Conservation (phyloP, 306 rosid genomes). For the Vicia faba region DNA sequence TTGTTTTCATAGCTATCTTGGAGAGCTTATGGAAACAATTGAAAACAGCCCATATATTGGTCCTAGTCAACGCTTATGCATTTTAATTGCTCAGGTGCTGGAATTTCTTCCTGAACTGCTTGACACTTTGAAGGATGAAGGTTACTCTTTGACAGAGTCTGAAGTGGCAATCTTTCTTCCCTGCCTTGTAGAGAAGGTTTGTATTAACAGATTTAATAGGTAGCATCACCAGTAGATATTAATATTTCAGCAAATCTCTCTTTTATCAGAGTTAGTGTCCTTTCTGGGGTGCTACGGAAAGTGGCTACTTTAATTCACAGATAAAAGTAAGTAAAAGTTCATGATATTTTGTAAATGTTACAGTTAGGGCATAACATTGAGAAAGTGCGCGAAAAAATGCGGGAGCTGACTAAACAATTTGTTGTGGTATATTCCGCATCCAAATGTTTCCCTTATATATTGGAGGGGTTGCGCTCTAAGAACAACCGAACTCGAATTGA, state of each 20-base stretch:
- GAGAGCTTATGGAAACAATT: not conserved
- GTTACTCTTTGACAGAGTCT: conserved; percentile 75
- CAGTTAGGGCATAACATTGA: conserved; percentile 97
- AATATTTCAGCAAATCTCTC: not conserved
- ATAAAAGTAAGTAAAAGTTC: not conserved
- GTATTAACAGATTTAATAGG: conserved; percentile 12
- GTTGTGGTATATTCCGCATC: conserved; percentile 73
- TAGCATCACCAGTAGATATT: conserved; percentile 6
- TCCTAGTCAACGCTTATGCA: conserved; percentile 9
- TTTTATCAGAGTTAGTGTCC: not conserved
- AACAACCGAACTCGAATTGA: conserved; percentile 95
- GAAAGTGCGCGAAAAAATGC: conserved; percentile 93
- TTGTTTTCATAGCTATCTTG: not conserved
- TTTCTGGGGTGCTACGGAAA: conserved; percentile 1
- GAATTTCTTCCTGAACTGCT: conserved; percentile 94
- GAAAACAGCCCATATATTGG: not conserved
- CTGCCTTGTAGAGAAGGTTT: conserved; percentile 91
- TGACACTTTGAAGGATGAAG: conserved; percentile 79
- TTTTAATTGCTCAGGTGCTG: conserved; percentile 65
- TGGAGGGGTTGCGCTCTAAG: conserved; percentile 98
- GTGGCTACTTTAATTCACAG: conserved; percentile 6
- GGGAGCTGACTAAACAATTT: conserved; percentile 87
- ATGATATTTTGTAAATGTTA: conserved; percentile 38
- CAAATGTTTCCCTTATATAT: conserved; percentile 85
- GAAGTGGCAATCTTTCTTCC: conserved; percentile 96